phyloP scores from a whole-genome alignment of 192 early-diverging fungal genomes.

The Entomortierella lignicola region DNA sequence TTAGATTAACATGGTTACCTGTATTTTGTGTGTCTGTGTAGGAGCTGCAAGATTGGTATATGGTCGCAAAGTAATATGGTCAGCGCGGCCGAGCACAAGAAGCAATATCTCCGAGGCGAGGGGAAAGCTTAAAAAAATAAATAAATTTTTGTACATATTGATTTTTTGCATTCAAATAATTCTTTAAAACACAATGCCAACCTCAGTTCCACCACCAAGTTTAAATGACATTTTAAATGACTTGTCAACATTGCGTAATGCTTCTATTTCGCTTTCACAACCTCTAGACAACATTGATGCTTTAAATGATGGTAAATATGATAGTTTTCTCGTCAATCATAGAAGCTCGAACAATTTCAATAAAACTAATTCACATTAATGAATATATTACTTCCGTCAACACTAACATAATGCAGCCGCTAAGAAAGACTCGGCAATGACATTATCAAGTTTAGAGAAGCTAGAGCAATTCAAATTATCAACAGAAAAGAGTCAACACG shows the following conservation, averaged over 20 bases:
- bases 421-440: not conserved
- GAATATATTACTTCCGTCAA: not conserved
- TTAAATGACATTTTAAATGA: conserved; percentile 28
- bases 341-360: too few relatives aligned
- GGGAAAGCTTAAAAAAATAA: not conserved
- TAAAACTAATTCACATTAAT: not conserved
- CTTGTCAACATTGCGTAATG: conserved; percentile 7
- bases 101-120: conserved; percentile 48
- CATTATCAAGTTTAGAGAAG: conserved; percentile 16
- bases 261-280: conserved; percentile 29
- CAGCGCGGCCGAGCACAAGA: conserved; percentile 67
- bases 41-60: conserved; percentile 54
- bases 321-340: too few relatives aligned
- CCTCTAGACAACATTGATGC: not conserved
- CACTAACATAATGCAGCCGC: too few relatives aligned
- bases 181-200: conserved; percentile 7
- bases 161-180: not conserved
- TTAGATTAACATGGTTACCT: too few relatives aligned
- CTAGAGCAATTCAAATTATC: conserved; percentile 30
- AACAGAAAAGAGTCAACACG: conserved; percentile 39
- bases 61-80: conserved; percentile 62
- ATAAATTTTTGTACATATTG: not conserved
- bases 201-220: conserved; percentile 25
- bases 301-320: conserved; percentile 11
- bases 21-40: conserved; percentile 13